Evolutionary conservation across 495 filamentous ascomycete species (phyloP).

Genomic region (Thermothielavioides terrestris): DNA sequence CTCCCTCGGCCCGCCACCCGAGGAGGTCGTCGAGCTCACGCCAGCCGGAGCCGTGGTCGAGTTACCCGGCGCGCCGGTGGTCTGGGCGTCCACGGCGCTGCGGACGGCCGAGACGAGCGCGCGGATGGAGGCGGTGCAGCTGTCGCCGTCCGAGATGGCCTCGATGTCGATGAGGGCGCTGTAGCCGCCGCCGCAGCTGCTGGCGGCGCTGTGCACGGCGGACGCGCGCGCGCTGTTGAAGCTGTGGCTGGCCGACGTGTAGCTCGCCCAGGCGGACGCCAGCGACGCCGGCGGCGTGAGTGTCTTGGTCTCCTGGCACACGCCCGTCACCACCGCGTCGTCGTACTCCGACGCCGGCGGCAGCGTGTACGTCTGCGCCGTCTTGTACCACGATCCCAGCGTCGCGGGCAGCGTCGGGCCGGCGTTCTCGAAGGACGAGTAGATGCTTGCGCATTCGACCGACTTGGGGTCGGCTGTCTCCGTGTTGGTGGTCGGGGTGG

Average conservation of each 20-base stretch:
- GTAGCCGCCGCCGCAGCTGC: neutral
- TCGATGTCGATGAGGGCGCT: neutral
- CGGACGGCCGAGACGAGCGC: no score
- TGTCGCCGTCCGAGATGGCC: neutral
- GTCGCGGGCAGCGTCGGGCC: no score
- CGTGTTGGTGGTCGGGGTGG: no score
- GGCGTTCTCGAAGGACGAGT: no score
- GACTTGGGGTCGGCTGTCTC: no score
- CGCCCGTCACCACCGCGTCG: neutral
- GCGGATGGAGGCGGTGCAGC: neutral
- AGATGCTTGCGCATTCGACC: no score
- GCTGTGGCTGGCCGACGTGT: neutral
- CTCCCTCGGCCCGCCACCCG: neutral
- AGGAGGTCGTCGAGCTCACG: neutral
- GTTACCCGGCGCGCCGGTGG: neutral
- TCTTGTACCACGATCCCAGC: no score
- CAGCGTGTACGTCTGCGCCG: neutral
- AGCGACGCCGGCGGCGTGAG: neutral
- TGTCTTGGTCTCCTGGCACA: neutral
- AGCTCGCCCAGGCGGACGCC: neutral
- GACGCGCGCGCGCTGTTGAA: neutral
- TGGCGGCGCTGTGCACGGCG: neutral
- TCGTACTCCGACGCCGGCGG: neutral
- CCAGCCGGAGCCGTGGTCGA: neutral
- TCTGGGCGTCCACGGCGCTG: no score